Conservation (phyloP, 23 red algal genomes). For the Agarophyton chilense region DNA sequence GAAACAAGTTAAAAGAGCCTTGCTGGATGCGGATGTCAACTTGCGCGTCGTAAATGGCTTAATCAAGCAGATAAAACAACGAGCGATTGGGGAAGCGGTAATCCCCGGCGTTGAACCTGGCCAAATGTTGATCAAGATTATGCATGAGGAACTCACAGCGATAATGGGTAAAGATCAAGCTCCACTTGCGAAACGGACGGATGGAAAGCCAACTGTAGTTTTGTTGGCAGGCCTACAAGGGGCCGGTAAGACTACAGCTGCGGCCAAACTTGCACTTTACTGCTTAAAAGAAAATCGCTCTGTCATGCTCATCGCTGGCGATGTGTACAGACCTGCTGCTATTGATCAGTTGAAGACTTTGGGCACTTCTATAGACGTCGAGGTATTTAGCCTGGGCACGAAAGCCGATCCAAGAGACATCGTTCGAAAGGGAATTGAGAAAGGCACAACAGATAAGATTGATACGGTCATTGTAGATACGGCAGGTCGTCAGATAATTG, state of each 20-base stretch:
- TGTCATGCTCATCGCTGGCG: constrained; percentile 89
- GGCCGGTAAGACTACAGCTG: constrained; percentile 95
- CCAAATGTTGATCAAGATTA: constrained; percentile 96
- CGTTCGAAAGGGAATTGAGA: constrained; percentile 59
- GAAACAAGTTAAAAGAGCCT: constrained; percentile 85
- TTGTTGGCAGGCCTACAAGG: constrained; percentile 95
- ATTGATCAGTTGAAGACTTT: constrained; percentile 95
- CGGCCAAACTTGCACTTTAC: constrained; percentile 91
- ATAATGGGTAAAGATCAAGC: constrained; percentile 86
- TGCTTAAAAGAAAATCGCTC: constrained; percentile 70
- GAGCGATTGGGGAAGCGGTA: constrained; percentile 77
- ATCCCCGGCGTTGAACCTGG: constrained; percentile 81
- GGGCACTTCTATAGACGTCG: constrained; percentile 59
- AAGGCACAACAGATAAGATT: constrained; percentile 53
- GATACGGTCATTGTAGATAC: constrained; percentile 95
- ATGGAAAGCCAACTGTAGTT: constrained; percentile 76
- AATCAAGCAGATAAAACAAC: constrained; percentile 61
- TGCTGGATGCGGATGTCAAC: constrained; percentile 98
- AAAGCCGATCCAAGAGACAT: constrained; percentile 67
- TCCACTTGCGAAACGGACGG: constrained; percentile 47
- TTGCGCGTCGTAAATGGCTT: constrained; percentile 90
- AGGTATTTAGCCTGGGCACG: constrained; percentile 63
- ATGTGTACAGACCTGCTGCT: constrained; percentile 96
- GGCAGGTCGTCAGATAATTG: constrained; percentile 93
- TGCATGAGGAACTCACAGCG: constrained; percentile 89